phyloP scores from a whole-genome alignment of 805 yeast genomes.

The Blastobotrys terrestris region DNA sequence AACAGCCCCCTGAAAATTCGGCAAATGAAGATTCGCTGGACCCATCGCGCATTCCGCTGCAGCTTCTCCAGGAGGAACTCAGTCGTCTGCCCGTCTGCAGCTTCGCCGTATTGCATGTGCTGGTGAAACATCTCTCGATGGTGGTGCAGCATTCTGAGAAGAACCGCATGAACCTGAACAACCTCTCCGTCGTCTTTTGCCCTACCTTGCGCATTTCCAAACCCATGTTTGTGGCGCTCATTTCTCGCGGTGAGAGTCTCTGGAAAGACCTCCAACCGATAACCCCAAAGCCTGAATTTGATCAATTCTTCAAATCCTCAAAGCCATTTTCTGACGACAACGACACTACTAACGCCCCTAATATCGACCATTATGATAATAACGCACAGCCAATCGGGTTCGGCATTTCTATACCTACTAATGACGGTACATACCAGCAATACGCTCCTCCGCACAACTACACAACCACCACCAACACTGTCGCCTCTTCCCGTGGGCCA shows the following conservation, averaged over 20 bases:
- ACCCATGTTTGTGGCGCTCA: constrained; percentile 21
- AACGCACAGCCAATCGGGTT: background rate
- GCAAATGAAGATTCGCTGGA: background rate
- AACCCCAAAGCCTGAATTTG: background rate
- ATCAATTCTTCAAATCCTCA: background rate
- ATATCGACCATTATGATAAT: background rate
- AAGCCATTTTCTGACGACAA: background rate
- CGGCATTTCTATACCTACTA: background rate
- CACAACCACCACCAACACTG: background rate
- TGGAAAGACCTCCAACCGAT: constrained; percentile 14
- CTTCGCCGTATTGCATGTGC: constrained; percentile 22
- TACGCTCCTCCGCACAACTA: background rate
- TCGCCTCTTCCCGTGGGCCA: background rate
- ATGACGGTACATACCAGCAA: background rate
- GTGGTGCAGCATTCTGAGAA: constrained; percentile 16
- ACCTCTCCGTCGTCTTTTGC: constrained; percentile 26
- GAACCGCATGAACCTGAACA: constrained; percentile 27
- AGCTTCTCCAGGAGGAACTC: constrained; percentile 17
- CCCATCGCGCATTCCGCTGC: constrained; percentile 3
- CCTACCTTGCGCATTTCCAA: constrained; percentile 27
- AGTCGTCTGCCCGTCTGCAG: constrained; percentile 13
- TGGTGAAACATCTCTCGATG: constrained; percentile 23
- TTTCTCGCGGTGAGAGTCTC: constrained; percentile 14
- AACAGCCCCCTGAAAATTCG: background rate
- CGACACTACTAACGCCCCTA: background rate